Evolutionary conservation across 345 rosid genomes (phyloP).

Genomic region (Corchorus olitorius): DNA sequence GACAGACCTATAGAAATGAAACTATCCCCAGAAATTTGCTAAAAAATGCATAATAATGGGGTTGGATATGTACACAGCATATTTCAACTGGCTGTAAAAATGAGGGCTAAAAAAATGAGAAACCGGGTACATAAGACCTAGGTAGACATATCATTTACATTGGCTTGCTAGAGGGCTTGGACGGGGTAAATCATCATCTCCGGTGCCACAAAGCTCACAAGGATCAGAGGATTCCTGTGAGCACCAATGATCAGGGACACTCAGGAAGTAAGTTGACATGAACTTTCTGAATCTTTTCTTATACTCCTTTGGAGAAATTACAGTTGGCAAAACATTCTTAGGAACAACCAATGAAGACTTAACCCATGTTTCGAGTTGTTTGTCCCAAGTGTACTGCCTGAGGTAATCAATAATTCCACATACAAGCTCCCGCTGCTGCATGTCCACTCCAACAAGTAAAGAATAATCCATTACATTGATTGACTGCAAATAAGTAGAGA

Average conservation of each 20-base stretch:
- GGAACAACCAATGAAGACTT: constrained; percentile 90
- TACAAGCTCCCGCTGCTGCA: constrained; percentile 64
- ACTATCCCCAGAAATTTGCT: constrained; percentile 60
- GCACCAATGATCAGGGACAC: constrained; percentile 96
- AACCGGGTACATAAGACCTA: constrained; percentile 16
- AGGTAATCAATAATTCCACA: constrained; percentile 98
- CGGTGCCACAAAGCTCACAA: constrained; percentile 42
- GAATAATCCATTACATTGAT: constrained; percentile 98
- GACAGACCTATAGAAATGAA: constrained; percentile 23
- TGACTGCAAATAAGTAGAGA: constrained; percentile 46
- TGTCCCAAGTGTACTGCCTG: constrained; percentile 98
- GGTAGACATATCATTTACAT: constrained; percentile 15
- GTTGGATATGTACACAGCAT: constrained; percentile 42
- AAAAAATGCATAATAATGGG: constrained; percentile 59
- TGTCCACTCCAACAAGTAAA: constrained; percentile 84
- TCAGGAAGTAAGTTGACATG: constrained; percentile 79
- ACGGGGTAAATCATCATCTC: constrained; percentile 25
- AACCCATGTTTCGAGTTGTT: constrained; percentile 96
- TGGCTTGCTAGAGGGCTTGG: constrained; percentile 13
- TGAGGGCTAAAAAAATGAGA: not conserved
- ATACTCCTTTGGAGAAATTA: constrained; percentile 88
- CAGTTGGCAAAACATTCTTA: constrained; percentile 77
- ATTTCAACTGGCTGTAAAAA: constrained; percentile 19
- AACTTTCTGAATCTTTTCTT: constrained; percentile 94
- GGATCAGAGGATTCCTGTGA: constrained; percentile 37